Base-by-base conservation (phyloP, 495 filamentous ascomycete genomes). In the Jackrogersella minutella region DNA sequence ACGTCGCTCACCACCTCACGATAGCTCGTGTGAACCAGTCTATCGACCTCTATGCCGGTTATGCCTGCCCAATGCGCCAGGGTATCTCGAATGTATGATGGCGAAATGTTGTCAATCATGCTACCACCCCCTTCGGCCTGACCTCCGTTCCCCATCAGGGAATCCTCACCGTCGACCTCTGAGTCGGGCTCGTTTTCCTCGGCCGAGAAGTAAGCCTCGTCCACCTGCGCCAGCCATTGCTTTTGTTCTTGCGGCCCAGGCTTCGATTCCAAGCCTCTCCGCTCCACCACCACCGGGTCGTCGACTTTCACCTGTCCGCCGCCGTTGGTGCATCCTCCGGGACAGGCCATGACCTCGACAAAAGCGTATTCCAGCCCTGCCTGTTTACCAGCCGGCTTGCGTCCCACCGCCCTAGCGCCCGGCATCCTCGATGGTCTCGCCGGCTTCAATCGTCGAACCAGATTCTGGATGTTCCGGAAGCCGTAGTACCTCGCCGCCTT, bases 331-430 rank as follows among this genome's bases (percentile, higher is more conserved):
- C 95, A 99, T 0, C 95, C 95, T 8, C 96, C 95, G 0, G 95
- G 95, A 77, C 95, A 99, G 24, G 95, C 95, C 95, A 99, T 99
- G 31, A 99, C 96, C 73, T 99, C 95, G 9, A 99, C 91, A 77
- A 96, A 98, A 19, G 87, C 86, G 71, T 91, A 93, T 10, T 95
- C 91, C 4, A 83, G 75, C 11, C 79, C 78, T 2, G 69, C 55
- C 10, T 76, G 41, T 58, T 79, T 80, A 7, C 76, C 74, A 62
- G 79, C 68, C 61, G 83, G 75, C 68, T 78, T 79, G 68, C 86
- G 26, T 1, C 78, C 79, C 30, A 75, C 71, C 1, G 77, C 73
- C 62, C 82, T 90, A 6, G 85, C 89, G 9, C 92, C 92, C 0
- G 93, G 91, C 79, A 96, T 87, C 31, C 91, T 85, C 26, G 88